phyloP scores from a whole-genome alignment of 2,329 filamentous ascomycete species.

The Ophiostoma sp. region DNA sequence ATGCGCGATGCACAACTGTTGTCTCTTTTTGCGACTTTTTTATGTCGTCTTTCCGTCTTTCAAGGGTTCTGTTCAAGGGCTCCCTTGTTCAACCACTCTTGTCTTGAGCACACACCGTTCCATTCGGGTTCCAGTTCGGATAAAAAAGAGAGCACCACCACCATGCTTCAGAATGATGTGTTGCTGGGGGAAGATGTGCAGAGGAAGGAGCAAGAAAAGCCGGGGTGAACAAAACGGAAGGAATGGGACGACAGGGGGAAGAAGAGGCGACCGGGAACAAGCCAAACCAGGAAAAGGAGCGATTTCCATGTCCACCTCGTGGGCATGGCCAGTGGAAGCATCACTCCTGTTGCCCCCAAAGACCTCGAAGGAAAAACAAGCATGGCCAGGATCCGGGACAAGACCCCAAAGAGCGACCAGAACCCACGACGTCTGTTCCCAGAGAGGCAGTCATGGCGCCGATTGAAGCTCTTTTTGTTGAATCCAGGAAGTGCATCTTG shows the following conservation, averaged over 20 bases:
- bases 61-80: neutral
- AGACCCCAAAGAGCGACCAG: neutral
- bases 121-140: neutral
- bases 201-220: neutral
- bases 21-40: neutral
- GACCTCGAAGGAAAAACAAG: neutral
- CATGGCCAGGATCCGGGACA: neutral
- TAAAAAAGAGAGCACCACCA: neutral
- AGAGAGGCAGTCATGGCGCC: neutral
- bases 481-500: neutral
- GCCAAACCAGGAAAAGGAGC: constrained; percentile 4
- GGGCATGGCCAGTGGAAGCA: neutral
- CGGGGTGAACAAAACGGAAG: no score
- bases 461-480: neutral
- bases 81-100: neutral
- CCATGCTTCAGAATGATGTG: neutral
- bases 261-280: neutral
- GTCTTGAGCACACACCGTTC: neutral
- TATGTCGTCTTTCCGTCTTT: neutral
- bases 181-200: neutral
- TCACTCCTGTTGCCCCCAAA: neutral
- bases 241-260: neutral
- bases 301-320: neutral
- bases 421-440: neutral
- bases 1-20: neutral